Evolutionary conservation across 805 yeast genomes (phyloP), one percentile per base, ranked within the genome.

Genomic region (Starmerella etchellsii): DNA sequence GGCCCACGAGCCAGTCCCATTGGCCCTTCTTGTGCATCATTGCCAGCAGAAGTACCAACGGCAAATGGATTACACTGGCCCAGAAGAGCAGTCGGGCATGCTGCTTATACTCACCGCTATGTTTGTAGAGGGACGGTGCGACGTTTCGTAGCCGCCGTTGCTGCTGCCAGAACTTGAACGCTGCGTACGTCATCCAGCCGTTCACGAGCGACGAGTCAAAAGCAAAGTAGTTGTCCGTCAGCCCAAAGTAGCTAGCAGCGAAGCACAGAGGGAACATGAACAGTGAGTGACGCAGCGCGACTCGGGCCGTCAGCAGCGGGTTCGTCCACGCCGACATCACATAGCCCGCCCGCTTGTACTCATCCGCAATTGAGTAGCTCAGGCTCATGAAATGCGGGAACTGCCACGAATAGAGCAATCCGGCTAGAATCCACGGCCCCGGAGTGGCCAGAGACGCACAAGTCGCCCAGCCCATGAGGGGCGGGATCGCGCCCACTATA

Each of bases 401-500:
- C 61, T 91, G 98, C 98, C 98, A 91, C 6, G 96, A 95, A 56
- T 81, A 91, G 30, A 91, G 64, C 39, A 91, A 63, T 0, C 80
- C 83, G 1, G 96, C 96, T 20, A 91, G 65, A 55, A 87, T 76
- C 97, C 97, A 88, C 3, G 94, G 93, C 7, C 91, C 96, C 0
- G 97, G 95, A 48, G 84, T 82, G 2, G 70, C 50, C 28, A 87
- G 62, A 4, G 60, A 51, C 23, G 58, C 47, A 11, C 95, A 81
- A 0, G 88, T 84, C 2, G 95, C 95, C 98, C 98, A 91, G 2
- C 98, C 98, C 98, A 91, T 91, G 37, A 91, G 68, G 18, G 98
- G 98, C 0, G 98, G 98, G 35, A 91, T 81, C 0, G 96, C 98
- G 3, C 98, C 98, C 3, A 91, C 98, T n/a, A 91, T 59, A 0